Conservation (phyloP, 805 yeast genomes). For the Myxozyma vanderwaltii region DNA sequence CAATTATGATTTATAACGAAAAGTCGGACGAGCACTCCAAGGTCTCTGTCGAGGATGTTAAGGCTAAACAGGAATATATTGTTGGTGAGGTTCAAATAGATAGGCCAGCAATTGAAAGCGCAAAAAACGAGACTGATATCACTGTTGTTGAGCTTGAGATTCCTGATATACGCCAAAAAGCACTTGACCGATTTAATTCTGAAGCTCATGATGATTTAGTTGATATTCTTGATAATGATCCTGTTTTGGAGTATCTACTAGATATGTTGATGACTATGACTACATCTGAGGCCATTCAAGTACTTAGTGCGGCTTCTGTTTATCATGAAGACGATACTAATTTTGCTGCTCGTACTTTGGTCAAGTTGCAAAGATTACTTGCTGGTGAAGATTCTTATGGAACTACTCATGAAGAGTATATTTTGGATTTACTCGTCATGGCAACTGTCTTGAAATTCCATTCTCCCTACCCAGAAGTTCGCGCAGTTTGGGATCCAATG, state of each 20-base stretch:
- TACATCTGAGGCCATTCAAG: conserved; percentile 43
- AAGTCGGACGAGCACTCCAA: not conserved
- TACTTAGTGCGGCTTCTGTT: conserved; percentile 44
- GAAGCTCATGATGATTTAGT: conserved; percentile 16
- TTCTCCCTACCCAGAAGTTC: conserved; percentile 62
- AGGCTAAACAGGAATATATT: not conserved
- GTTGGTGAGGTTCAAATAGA: not conserved
- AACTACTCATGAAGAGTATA: conserved; percentile 7
- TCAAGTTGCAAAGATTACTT: conserved; percentile 36
- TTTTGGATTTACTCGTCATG: conserved; percentile 12
- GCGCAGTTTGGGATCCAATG: conserved; percentile 62
- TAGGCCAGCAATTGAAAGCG: not conserved
- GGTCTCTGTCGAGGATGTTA: not conserved
- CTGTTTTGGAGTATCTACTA: conserved; percentile 45
- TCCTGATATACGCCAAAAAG: conserved; percentile 20
- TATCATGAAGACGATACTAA: conserved; percentile 52
- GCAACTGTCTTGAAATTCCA: conserved; percentile 18
- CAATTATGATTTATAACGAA: too few species aligned
- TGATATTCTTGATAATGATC: conserved; percentile 16
- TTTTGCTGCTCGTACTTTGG: conserved; percentile 46
- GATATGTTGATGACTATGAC: conserved; percentile 46
- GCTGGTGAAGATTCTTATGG: conserved; percentile 22
- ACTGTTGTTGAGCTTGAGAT: conserved; percentile 16
- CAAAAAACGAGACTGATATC: conserved; percentile 19
- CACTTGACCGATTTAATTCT: conserved; percentile 10